These are phyloP conservation scores for Helenozyma baotianmanensis DNA, from an alignment of 805 yeast species.

Conservation along the genomic window DNA sequence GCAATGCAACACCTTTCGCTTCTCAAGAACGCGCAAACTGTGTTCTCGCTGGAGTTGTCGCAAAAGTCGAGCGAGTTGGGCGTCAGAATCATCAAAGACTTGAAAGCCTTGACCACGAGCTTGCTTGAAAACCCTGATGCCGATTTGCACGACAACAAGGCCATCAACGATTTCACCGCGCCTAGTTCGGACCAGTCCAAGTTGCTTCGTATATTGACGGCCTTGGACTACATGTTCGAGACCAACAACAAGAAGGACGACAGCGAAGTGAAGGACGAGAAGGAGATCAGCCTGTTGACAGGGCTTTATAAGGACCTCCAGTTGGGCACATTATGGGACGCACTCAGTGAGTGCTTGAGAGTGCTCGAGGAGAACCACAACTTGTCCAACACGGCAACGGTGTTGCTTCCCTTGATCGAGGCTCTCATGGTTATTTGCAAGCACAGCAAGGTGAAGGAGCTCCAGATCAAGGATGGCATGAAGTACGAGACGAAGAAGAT, in stretches of 20 bases:
- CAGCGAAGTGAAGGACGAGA: slow-evolving; percentile 13
- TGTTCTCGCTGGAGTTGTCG: slow-evolving; percentile 66
- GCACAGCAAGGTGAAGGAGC: slow-evolving; percentile 62
- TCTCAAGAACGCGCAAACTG: slow-evolving; percentile 54
- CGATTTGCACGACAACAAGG: slow-evolving; percentile 40
- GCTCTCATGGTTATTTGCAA: slow-evolving; percentile 95
- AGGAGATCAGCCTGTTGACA: slow-evolving; percentile 47
- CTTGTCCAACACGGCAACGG: slow-evolving; percentile 59
- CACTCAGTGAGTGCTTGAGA: slow-evolving; percentile 67
- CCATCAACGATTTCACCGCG: slow-evolving; percentile 66
- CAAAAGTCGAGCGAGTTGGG: slow-evolving; percentile 60
- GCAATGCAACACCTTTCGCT: slow-evolving; percentile 73
- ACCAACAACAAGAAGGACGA: slow-evolving; percentile 23
- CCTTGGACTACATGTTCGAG: slow-evolving; percentile 77
- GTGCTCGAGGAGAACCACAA: slow-evolving; percentile 55
- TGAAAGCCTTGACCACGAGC: slow-evolving; percentile 42
- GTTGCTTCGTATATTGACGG: slow-evolving; percentile 78
- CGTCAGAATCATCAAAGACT: slow-evolving; percentile 47
- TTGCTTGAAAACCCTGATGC: slow-evolving; percentile 15
- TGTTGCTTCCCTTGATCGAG: slow-evolving; percentile 81
- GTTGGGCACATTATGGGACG: slow-evolving; percentile 80
- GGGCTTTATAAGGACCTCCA: slow-evolving; percentile 62
- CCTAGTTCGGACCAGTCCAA: slow-evolving; percentile 86
- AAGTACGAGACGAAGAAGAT: slow-evolving; percentile 60
- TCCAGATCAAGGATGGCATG: slow-evolving; percentile 47